phyloP scores from a whole-genome alignment of 2,329 filamentous ascomycete genomes.

The Aureobasidium sp. region DNA sequence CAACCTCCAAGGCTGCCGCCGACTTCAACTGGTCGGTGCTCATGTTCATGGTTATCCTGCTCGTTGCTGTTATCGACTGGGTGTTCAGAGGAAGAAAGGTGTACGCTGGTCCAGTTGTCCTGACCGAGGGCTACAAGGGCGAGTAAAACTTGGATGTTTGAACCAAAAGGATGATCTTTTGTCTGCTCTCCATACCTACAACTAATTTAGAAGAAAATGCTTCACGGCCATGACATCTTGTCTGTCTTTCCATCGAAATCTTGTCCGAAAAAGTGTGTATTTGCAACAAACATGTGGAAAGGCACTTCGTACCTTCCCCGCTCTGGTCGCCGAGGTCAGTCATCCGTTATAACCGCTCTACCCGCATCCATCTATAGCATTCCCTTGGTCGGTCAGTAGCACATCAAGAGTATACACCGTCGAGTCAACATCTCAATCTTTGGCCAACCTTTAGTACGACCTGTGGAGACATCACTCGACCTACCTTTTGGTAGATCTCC shows the following conservation, averaged over 20 bases:
- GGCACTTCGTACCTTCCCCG: neutral
- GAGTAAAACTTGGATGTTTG: neutral
- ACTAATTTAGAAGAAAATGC: neutral
- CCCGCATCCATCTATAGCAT: neutral
- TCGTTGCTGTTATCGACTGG: conserved; percentile 15
- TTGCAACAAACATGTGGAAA: neutral
- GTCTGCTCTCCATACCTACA: neutral
- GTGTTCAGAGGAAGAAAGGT: conserved; percentile 13
- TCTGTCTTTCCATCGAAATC: neutral
- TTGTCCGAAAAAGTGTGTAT: neutral
- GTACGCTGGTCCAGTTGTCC: conserved; percentile 16
- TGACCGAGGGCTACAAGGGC: conserved; percentile 14
- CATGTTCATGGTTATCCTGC: conserved; percentile 16
- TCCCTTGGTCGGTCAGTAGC: neutral
- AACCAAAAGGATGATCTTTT: neutral
- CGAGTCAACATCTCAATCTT: neutral
- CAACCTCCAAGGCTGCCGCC: conserved; percentile 12
- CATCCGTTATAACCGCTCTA: neutral
- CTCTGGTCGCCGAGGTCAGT: neutral
- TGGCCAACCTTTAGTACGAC: too few species aligned
- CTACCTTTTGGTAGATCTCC: too few species aligned
- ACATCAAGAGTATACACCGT: neutral
- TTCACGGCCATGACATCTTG: neutral
- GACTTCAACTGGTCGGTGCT: conserved; percentile 19
- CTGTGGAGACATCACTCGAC: neutral